These are phyloP conservation scores for Hypocrella siamensis DNA, from an alignment of 2,329 filamentous ascomycete species.

Conservation along the genomic window DNA sequence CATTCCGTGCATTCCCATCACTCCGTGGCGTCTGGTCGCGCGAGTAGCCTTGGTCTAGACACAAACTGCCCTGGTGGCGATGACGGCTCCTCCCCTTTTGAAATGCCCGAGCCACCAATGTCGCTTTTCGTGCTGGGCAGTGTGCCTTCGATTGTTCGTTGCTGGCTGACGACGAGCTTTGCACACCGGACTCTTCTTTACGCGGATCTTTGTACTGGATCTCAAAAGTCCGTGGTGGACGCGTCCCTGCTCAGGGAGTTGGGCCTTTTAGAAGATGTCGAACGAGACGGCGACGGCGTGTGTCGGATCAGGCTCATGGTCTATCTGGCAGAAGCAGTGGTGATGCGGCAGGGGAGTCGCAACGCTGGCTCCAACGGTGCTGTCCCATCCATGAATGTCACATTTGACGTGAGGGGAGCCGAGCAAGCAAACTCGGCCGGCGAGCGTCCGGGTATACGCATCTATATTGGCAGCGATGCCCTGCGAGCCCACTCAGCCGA, in stretches of 20 bases:
- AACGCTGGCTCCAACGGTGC: slow-evolving; percentile 51
- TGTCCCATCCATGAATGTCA: slow-evolving; percentile 65
- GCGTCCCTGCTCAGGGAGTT: slow-evolving; percentile 60
- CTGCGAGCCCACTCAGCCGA: slow-evolving; percentile 78
- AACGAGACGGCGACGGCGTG: slow-evolving; percentile 47
- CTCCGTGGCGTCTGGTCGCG: slow-evolving; percentile 63
- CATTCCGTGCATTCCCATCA: slow-evolving; percentile 55
- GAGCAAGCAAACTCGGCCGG: slow-evolving; percentile 21
- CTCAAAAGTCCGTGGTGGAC: slow-evolving; percentile 74
- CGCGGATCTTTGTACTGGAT: slow-evolving; percentile 82
- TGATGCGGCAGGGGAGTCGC: slow-evolving; percentile 59
- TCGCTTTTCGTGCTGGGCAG: slow-evolving; percentile 75
- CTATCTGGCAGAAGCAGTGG: slow-evolving; percentile 81
- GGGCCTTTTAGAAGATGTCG: slow-evolving; percentile 50
- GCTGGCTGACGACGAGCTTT: slow-evolving; percentile 85
- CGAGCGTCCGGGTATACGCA: slow-evolving; percentile 51
- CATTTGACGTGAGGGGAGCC: slow-evolving; percentile 57
- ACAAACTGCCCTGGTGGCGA: slow-evolving; percentile 46
- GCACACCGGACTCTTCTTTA: slow-evolving; percentile 82
- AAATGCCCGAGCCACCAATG: slow-evolving; percentile 62
- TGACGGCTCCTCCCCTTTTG: slow-evolving; percentile 52
- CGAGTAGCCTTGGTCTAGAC: slow-evolving; percentile 78
- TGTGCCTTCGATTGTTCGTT: slow-evolving; percentile 86
- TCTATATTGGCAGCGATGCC: slow-evolving; percentile 82
- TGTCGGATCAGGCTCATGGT: slow-evolving; percentile 63